Evolutionary conservation across 257 asterid genomes (phyloP), one percentile per base, ranked within the genome.

Genomic region (Salvia miltiorrhiza): DNA sequence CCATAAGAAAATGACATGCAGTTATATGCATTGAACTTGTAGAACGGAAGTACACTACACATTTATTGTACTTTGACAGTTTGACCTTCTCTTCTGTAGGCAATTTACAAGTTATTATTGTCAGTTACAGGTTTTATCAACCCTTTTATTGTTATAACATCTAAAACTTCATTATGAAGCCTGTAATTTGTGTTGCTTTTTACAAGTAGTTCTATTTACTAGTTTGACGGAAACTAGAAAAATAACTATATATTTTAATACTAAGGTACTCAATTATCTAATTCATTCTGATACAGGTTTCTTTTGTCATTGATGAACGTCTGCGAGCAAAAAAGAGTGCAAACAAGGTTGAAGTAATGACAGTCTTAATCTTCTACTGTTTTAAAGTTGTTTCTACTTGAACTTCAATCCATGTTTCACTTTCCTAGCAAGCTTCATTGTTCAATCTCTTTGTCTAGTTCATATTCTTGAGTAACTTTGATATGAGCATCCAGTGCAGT

Each of bases 221-320:
- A 28, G 63, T 54, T 54, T n/a, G 48, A 62, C 17, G 63, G 56
- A 23, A 58, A 45, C 37, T n/a, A 32, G 40, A 63, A 74, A 32
- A 52, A 28, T 19, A 66, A 19, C 24, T 45, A 10, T 63, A 12
- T n/a, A n/a, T n/a, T 70, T 65, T 44, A 26, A 49, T 32, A 10
- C 26, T 33, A 35, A 40, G 44, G 41, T 59, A 26, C 78, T 65
- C 63, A 48, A 48, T 19, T 19, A 14, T 64, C 67, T 72, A 44
- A 66, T 49, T 76, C 76, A 48, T 69, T 72, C 52, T 72, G 48
- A 19, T 77, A 49, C 86, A 90, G 99, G 93, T 93, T 67, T 73
- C 74, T 68, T 90, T 93, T 77, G 94, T 82, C 80, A 86, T 90
- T 76, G 97, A 90, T 73, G 99, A 93, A 70, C 97, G 99, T 54